Percentiles rank a stretch among this genome's conserved stretches.
Evolutionary conservation across 768 basidiomycete genomes (phyloP).

Genomic region (Coprinellus micaceus): DNA sequence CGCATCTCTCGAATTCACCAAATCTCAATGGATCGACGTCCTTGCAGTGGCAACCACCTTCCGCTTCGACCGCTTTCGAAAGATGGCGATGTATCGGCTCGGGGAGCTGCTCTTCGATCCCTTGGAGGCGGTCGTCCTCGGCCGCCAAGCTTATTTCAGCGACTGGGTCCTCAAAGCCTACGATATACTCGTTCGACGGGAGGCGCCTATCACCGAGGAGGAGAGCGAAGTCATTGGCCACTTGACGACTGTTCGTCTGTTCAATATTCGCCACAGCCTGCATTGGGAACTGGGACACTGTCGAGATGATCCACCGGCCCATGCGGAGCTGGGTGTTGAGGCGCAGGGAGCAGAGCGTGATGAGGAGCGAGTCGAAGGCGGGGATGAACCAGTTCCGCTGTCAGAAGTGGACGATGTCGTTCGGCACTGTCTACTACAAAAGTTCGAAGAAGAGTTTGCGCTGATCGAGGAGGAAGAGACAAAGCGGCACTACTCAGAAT

Average conservation of each 20-base stretch:
- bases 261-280: neutral
- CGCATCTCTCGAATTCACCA: neutral
- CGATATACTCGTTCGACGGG: neutral
- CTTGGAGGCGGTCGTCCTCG: slow-evolving; percentile 39
- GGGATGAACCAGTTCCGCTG: no score
- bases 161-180: slow-evolving; percentile 7
- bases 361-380: no score
- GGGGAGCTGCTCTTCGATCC: neutral
- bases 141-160: slow-evolving; percentile 48
- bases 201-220: slow-evolving; percentile 4
- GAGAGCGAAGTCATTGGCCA: slow-evolving; percentile 12
- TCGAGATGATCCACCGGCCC: neutral
- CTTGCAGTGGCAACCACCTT: neutral
- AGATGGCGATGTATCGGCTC: slow-evolving; percentile 4
- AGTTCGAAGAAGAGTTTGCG: no score
- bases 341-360: no score
- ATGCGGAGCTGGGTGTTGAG: neutral
- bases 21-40: slow-evolving; percentile 2
- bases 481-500: no score
- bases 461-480: no score
- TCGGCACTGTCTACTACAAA: no score
- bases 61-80: slow-evolving; percentile 4
- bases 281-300: neutral
- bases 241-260: slow-evolving; percentile 7
- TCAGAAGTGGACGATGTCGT: no score